These are phyloP conservation scores for Mrakia hoshinonis DNA, from an alignment of 768 basidiomycete species.

Conservation along the genomic window DNA sequence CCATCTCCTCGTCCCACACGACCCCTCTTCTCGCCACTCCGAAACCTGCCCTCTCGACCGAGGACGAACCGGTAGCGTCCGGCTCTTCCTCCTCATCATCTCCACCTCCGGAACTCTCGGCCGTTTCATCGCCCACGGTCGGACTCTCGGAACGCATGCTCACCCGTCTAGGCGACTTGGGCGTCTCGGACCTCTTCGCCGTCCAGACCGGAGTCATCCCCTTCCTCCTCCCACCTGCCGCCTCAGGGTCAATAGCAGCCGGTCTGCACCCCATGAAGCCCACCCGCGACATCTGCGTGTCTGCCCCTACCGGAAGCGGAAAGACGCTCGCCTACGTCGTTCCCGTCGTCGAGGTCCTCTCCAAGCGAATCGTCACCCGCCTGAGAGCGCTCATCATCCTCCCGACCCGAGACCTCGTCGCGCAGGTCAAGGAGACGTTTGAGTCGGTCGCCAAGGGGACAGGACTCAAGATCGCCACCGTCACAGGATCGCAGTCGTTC, in stretches of 20 bases:
- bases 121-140: not conserved
- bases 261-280: slow-evolving; percentile 60
- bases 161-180: not conserved
- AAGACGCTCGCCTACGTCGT: slow-evolving; percentile 95
- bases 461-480: slow-evolving; percentile 73
- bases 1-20: slow-evolving; percentile 21
- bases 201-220: slow-evolving; percentile 86
- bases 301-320: slow-evolving; percentile 94
- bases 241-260: slow-evolving; percentile 40
- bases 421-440: slow-evolving; percentile 85
- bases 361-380: slow-evolving; percentile 65
- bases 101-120: slow-evolving; percentile 42
- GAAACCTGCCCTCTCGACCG: not conserved
- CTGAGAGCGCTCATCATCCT: slow-evolving; percentile 80
- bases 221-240: slow-evolving; percentile 52
- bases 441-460: slow-evolving; percentile 76
- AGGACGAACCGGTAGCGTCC: not conserved
- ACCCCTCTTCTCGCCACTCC: not conserved
- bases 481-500: slow-evolving; percentile 91
- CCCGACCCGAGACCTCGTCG: slow-evolving; percentile 86
- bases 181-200: slow-evolving; percentile 38
- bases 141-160: slow-evolving; percentile 15
- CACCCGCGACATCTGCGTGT: slow-evolving; percentile 78
- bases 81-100: not conserved
- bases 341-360: slow-evolving; percentile 78